Evolutionary conservation across 2,329 filamentous ascomycete genomes (phyloP).

Genomic region (Aspergillus fumigatus): DNA sequence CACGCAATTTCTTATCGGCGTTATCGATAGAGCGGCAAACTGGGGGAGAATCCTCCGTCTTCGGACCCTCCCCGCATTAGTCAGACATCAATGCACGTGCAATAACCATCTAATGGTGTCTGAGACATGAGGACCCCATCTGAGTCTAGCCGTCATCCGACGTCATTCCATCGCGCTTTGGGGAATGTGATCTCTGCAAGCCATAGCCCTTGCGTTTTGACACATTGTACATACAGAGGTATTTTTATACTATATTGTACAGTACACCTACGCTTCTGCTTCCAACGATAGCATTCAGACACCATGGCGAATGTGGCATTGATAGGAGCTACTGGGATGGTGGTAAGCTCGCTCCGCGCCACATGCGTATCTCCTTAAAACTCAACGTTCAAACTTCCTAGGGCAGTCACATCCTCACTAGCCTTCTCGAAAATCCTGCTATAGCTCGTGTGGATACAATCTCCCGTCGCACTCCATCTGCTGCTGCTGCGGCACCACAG

Average conservation of each 20-base stretch:
- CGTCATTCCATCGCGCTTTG: slow-evolving; percentile 4
- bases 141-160: slow-evolving; percentile 3
- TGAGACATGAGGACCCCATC: slow-evolving; percentile 2
- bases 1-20: slow-evolving; percentile 35
- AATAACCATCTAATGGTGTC: not conserved
- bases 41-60: slow-evolving; percentile 13
- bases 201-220: not conserved
- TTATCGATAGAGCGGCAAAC: slow-evolving; percentile 21
- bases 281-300: not conserved
- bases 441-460: slow-evolving; percentile 42
- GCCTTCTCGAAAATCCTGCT: slow-evolving; percentile 38
- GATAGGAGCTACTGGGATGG: slow-evolving; percentile 46
- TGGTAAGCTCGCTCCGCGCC: slow-evolving; percentile 33
- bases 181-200: not conserved
- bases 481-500: slow-evolving; percentile 45
- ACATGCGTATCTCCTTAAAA: not conserved
- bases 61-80: slow-evolving; percentile 17
- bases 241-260: not conserved
- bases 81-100: slow-evolving; percentile 2
- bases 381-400: slow-evolving; percentile 22
- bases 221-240: not conserved
- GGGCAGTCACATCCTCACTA: slow-evolving; percentile 70
- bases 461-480: slow-evolving; percentile 40
- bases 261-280: not conserved
- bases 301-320: slow-evolving; percentile 44